Evolutionary conservation across 2,329 filamentous ascomycete genomes (phyloP).

Genomic region (Diaporthe batatas): DNA sequence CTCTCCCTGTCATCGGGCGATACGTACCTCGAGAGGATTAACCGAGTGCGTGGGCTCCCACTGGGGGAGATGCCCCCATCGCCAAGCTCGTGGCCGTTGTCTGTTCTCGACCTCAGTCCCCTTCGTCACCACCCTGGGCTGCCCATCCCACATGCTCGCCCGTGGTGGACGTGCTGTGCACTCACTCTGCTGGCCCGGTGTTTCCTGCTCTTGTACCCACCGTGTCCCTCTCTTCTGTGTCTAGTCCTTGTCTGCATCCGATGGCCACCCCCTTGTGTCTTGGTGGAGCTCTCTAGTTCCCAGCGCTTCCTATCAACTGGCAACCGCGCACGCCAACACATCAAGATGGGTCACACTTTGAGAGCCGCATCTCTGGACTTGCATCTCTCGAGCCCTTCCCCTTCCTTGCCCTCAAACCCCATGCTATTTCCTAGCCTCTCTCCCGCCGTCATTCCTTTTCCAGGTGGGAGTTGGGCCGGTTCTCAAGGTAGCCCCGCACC

Average conservation of each 20-base stretch:
- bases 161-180: constrained; percentile 31
- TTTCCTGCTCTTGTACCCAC: constrained; percentile 39
- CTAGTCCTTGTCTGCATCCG: constrained; percentile 42
- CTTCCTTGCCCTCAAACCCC: constrained; percentile 41
- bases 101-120: constrained; percentile 32
- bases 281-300: constrained; percentile 74
- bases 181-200: constrained; percentile 32
- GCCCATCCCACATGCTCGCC: constrained; percentile 38
- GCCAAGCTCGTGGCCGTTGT: constrained; percentile 38
- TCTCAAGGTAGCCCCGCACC: constrained; percentile 59
- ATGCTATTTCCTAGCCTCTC: constrained; percentile 52
- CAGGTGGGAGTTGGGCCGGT: constrained; percentile 46
- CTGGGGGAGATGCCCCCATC: constrained; percentile 36
- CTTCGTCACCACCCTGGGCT: constrained; percentile 32
- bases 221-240: constrained; percentile 41
- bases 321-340: constrained; percentile 90
- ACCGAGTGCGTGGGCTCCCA: constrained; percentile 31
- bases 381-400: constrained; percentile 66
- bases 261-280: constrained; percentile 60
- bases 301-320: constrained; percentile 81
- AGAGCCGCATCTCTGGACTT: constrained; percentile 75
- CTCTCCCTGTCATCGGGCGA: constrained; percentile 38
- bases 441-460: constrained; percentile 51
- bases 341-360: constrained; percentile 79
- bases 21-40: constrained; percentile 37